A percentile compares a stretch with the other conserved stretches of the same genome.
Evolutionary conservation across 352 stramenopile genomes (phyloP).

Genomic region (Phytophthora pini): DNA sequence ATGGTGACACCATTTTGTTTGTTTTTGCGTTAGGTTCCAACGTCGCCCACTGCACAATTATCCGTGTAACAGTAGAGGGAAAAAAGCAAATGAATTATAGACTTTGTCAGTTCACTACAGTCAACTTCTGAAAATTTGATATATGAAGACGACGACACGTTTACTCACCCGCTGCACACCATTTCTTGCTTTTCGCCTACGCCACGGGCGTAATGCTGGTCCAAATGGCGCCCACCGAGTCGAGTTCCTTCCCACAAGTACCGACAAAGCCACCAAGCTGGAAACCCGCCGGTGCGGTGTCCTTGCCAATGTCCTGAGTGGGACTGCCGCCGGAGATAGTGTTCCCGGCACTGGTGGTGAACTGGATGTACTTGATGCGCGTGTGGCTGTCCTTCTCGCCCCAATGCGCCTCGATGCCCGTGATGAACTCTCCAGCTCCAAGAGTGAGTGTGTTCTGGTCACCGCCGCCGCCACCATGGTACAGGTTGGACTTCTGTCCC

Average conservation of each 20-base stretch:
- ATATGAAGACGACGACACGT: not conserved
- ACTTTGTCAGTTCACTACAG: too few species aligned
- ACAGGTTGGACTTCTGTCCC: not conserved
- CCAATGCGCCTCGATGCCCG: conserved; percentile 12
- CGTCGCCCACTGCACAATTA: too few species aligned
- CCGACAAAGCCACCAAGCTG: conserved; percentile 11
- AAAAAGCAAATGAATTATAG: too few species aligned
- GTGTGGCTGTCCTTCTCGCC: conserved; percentile 10
- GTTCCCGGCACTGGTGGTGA: conserved; percentile 6
- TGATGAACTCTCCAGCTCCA: conserved; percentile 11
- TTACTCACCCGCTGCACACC: too few species aligned
- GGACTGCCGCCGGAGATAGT: not conserved
- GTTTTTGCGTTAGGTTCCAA: too few species aligned
- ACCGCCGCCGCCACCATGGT: conserved; percentile 13
- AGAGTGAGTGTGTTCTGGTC: not conserved
- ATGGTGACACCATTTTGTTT: too few species aligned
- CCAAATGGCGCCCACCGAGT: conserved; percentile 16
- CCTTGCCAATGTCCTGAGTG: conserved; percentile 6
- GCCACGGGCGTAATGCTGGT: conserved; percentile 7
- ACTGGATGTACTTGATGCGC: conserved; percentile 21
- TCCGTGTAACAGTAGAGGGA: too few species aligned
- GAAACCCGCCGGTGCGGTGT: conserved; percentile 2
- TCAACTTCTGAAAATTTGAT: not conserved
- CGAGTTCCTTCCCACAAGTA: conserved; percentile 2
- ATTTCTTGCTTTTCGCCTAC: not conserved